Evolutionary conservation across 1,284 basidiomycete genomes (phyloP).

Genomic region (Apiotrichum mycotoxinovorans): DNA sequence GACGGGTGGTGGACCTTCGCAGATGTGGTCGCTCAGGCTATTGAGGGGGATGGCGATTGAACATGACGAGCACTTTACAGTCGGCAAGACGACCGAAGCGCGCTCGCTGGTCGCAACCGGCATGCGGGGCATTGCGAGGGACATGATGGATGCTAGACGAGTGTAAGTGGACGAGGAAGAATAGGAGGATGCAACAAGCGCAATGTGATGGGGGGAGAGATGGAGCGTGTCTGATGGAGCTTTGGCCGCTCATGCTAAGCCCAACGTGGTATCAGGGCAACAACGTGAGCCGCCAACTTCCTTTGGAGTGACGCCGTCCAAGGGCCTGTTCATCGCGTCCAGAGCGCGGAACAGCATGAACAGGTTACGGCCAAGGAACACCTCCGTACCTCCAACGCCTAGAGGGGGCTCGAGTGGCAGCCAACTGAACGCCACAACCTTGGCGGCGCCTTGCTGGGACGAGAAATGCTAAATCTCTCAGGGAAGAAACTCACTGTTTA

Average conservation of each 20-base stretch:
- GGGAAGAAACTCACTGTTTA: too few species aligned
- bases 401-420: too few species aligned
- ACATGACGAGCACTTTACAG: slow-evolving; percentile 78
- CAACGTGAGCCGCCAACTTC: too few species aligned
- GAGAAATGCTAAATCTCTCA: too few species aligned
- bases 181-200: not conserved
- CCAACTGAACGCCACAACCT: too few species aligned
- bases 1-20: slow-evolving; percentile 38
- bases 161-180: not conserved
- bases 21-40: slow-evolving; percentile 70
- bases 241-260: not conserved
- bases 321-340: too few species aligned
- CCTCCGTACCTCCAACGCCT: too few species aligned
- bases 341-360: too few species aligned
- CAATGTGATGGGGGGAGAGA: not conserved
- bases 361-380: too few species aligned
- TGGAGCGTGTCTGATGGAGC: not conserved
- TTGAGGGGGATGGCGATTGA: slow-evolving; percentile 63
- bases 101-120: slow-evolving; percentile 43
- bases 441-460: too few species aligned
- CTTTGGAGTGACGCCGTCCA: too few species aligned
- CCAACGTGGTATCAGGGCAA: too few species aligned
- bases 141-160: slow-evolving; percentile 6
- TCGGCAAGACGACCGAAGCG: slow-evolving; percentile 71
- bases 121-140: slow-evolving; percentile 16